These are phyloP conservation scores for Acacia confusa DNA, from an alignment of 306 rosid species.

Conservation along the genomic window DNA sequence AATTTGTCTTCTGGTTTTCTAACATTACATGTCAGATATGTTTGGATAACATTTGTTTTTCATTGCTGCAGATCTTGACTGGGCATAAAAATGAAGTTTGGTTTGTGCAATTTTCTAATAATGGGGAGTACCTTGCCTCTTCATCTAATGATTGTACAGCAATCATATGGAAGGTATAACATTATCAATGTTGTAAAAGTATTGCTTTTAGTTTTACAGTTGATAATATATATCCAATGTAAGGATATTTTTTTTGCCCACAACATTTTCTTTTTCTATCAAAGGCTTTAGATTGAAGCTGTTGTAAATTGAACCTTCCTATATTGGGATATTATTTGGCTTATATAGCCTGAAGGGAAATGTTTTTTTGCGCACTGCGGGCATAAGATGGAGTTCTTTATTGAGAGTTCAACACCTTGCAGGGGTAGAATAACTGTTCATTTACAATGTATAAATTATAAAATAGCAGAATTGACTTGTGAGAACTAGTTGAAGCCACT, in stretches of 20 bases:
- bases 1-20: constrained; percentile 13
- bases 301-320: background rate
- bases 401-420: background rate
- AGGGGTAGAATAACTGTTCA: background rate
- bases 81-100: constrained; percentile 90
- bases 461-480: background rate
- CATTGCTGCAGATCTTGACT: constrained; percentile 71
- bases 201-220: background rate
- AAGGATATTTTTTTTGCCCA: background rate
- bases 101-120: constrained; percentile 92
- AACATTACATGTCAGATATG: constrained; percentile 11
- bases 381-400: background rate
- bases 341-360: background rate
- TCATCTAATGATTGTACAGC: constrained; percentile 85
- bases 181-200: constrained; percentile 20
- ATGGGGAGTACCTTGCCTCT: constrained; percentile 84
- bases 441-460: background rate
- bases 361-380: background rate
- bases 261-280: background rate
- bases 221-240: background rate
- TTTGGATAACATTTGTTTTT: constrained; percentile 30
- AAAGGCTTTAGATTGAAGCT: background rate
- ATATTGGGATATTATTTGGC: background rate
- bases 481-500: background rate
- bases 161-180: constrained; percentile 86